Evolutionary conservation across 139 green algal genomes (phyloP).

Genomic region (Astrephomene gubernaculifera): DNA sequence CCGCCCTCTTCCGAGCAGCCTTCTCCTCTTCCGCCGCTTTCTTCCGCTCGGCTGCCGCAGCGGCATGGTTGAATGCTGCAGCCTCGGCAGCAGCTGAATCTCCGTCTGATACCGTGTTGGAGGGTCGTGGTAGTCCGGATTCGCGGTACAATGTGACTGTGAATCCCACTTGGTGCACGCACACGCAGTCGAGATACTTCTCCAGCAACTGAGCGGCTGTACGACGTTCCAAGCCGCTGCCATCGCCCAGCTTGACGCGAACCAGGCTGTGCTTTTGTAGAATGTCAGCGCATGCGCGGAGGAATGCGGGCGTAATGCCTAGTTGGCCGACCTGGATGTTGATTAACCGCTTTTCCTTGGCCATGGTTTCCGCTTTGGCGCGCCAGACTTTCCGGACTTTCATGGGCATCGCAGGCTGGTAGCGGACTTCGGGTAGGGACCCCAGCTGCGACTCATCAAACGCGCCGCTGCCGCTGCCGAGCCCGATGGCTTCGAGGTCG

Average conservation of each 20-base stretch:
- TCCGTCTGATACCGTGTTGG: constrained; percentile 12
- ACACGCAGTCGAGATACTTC: constrained; percentile 51
- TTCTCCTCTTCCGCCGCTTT: background rate
- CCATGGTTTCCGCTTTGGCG: constrained; percentile 45
- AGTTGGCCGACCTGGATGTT: constrained; percentile 48
- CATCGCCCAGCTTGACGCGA: constrained; percentile 61
- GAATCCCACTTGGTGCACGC: constrained; percentile 66
- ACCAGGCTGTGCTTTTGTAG: constrained; percentile 59
- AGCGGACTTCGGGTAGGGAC: constrained; percentile 16
- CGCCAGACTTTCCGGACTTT: constrained; percentile 48
- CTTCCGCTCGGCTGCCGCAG: background rate
- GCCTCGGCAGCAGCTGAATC: background rate
- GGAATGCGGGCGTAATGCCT: constrained; percentile 59
- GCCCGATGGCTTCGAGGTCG: constrained; percentile 1
- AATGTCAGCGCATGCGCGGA: constrained; percentile 45
- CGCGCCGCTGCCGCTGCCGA: background rate
- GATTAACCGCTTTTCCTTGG: constrained; percentile 48
- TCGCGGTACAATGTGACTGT: constrained; percentile 64
- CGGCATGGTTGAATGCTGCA: background rate
- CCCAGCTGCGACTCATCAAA: constrained; percentile 24
- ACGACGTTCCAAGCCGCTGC: constrained; percentile 57
- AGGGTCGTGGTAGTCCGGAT: constrained; percentile 51
- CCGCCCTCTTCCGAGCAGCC: background rate
- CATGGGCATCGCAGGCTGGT: constrained; percentile 32
- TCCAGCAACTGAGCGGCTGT: constrained; percentile 42